Conservation (phyloP, 2,329 filamentous ascomycete genomes). For the Chaetomiaceae sp. region DNA sequence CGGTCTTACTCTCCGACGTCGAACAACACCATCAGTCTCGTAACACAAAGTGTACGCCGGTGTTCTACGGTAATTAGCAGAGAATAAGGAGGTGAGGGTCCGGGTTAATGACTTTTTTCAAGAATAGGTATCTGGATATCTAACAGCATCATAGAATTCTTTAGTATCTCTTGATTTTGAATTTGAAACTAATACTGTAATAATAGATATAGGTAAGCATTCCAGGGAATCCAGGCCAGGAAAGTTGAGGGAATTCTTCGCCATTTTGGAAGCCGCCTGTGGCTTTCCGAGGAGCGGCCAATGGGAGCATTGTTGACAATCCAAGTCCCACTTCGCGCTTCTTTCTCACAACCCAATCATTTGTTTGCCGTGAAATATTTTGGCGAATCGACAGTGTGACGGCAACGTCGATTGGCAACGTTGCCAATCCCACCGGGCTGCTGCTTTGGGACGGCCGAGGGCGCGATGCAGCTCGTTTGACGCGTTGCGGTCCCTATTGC, state of each 20-base stretch:
- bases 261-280: not conserved
- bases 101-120: too few relatives aligned
- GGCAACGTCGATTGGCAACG: not conserved
- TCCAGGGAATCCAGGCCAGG: too few relatives aligned
- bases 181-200: too few relatives aligned
- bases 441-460: not conserved
- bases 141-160: too few relatives aligned
- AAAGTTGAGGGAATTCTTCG: slow-evolving; percentile 1
- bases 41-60: too few relatives aligned
- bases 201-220: too few relatives aligned
- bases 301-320: slow-evolving; percentile 18
- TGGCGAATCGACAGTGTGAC: not conserved
- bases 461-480: slow-evolving; percentile 10
- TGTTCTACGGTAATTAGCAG: too few relatives aligned
- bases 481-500: not conserved
- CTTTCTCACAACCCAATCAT: slow-evolving; percentile 20
- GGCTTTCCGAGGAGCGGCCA: slow-evolving; percentile 7
- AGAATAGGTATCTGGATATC: too few relatives aligned
- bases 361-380: not conserved
- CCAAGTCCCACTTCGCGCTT: slow-evolving; percentile 21
- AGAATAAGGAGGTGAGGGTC: too few relatives aligned
- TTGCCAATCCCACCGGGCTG: not conserved
- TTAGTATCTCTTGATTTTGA: too few relatives aligned
- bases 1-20: too few relatives aligned
- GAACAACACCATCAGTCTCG: too few relatives aligned